A percentile compares a stretch with the other conserved stretches of the same genome.
These are phyloP conservation scores for Epichloe brachyelytri DNA, from an alignment of 2,329 filamentous ascomycete species.

Conservation along the genomic window DNA sequence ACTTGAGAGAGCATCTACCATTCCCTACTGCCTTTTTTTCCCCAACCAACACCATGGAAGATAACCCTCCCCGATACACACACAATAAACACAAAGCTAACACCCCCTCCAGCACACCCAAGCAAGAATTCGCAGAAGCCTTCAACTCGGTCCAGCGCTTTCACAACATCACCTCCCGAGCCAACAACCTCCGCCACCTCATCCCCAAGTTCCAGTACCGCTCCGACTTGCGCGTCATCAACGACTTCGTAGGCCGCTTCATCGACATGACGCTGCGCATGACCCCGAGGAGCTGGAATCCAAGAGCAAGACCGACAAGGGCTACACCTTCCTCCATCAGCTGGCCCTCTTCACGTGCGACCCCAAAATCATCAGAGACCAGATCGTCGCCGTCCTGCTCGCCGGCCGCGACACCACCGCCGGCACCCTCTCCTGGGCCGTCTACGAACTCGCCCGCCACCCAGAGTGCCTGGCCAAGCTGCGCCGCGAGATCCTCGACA, in stretches of 20 bases:
- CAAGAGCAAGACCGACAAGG: slow-evolving; percentile 56
- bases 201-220: slow-evolving; percentile 55
- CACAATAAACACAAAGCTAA: not conserved
- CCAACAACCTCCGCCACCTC: slow-evolving; percentile 21
- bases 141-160: slow-evolving; percentile 58
- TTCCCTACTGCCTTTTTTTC: too few species aligned
- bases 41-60: too few species aligned
- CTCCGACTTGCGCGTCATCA: slow-evolving; percentile 51
- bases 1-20: slow-evolving; percentile 1
- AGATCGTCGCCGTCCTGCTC: slow-evolving; percentile 69
- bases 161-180: slow-evolving; percentile 44
- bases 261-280: slow-evolving; percentile 52
- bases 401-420: slow-evolving; percentile 85
- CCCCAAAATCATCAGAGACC: slow-evolving; percentile 62
- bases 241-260: slow-evolving; percentile 65
- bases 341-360: slow-evolving; percentile 65
- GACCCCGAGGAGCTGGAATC: slow-evolving; percentile 46
- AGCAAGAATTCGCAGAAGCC: slow-evolving; percentile 51
- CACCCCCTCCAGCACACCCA: slow-evolving; percentile 24
- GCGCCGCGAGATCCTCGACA: slow-evolving; percentile 55
- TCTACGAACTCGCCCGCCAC: slow-evolving; percentile 69
- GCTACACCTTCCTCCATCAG: slow-evolving; percentile 78
- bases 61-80: too few species aligned
- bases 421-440: slow-evolving; percentile 62
- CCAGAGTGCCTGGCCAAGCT: slow-evolving; percentile 56